Percentiles rank a stretch among this genome's conserved stretches.
These are phyloP conservation scores for Hyaloscypha finlandica DNA, from an alignment of 495 filamentous ascomycete genomes.

Conservation along the genomic window DNA sequence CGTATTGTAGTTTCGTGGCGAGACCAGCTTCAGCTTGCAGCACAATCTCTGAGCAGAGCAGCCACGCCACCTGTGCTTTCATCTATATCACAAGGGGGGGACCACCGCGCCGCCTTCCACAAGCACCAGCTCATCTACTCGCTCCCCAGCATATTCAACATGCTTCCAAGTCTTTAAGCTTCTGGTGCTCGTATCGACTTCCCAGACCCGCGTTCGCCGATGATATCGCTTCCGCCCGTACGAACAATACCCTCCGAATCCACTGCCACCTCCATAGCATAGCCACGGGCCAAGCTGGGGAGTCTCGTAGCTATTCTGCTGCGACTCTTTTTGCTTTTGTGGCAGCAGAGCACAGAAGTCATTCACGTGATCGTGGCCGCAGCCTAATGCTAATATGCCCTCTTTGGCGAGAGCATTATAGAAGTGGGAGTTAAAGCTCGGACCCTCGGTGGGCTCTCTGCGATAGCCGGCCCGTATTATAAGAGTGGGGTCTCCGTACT, in stretches of 20 bases:
- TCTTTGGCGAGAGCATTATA: slow-evolving; percentile 41
- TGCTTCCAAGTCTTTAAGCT: slow-evolving; percentile 42
- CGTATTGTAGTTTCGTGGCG: no score
- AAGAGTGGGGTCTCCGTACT: slow-evolving; percentile 51
- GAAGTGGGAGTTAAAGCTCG: slow-evolving; percentile 42
- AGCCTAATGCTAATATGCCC: slow-evolving; percentile 39
- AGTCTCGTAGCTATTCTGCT: slow-evolving; percentile 16
- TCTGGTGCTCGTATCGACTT: slow-evolving; percentile 39
- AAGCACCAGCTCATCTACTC: slow-evolving; percentile 43
- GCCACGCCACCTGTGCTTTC: no score
- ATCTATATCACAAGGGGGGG: no score
- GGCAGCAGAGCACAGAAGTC: slow-evolving; percentile 41
- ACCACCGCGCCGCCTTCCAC: slow-evolving; percentile 37
- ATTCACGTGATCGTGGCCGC: slow-evolving; percentile 44
- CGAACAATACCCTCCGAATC: slow-evolving; percentile 43
- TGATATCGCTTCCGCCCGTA: slow-evolving; percentile 38
- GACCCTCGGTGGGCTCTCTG: slow-evolving; percentile 39
- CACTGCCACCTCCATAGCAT: slow-evolving; percentile 40
- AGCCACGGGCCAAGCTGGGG: slow-evolving; percentile 38
- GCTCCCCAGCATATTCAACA: slow-evolving; percentile 40
- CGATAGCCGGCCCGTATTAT: slow-evolving; percentile 36
- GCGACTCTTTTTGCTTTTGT: slow-evolving; percentile 16
- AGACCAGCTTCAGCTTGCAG: no score
- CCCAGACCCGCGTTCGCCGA: slow-evolving; percentile 40
- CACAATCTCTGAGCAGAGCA: no score